Conservation (phyloP, 495 filamentous ascomycete species). For the Parathielavia hyrcaniae region DNA sequence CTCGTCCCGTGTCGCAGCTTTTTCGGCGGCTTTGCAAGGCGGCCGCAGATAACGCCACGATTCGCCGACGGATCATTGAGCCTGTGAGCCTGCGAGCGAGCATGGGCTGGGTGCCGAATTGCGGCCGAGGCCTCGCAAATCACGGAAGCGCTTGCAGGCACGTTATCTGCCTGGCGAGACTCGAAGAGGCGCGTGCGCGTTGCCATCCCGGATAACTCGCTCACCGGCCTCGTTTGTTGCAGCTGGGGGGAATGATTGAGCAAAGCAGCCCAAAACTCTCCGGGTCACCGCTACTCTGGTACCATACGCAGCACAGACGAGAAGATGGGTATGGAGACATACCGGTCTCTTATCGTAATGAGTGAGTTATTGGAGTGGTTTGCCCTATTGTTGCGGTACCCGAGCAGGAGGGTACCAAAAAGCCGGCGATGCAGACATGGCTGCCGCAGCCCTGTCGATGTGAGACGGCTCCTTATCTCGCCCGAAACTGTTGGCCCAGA, state of each 20-base stretch:
- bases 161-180: conserved; percentile 9
- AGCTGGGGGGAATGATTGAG: neutral
- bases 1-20: conserved; percentile 9
- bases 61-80: conserved; percentile 2
- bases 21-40: neutral
- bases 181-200: conserved; percentile 5
- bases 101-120: conserved; percentile 4
- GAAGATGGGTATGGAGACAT: too few species aligned
- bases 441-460: neutral
- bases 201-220: neutral
- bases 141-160: conserved; percentile 8
- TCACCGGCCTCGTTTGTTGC: conserved; percentile 9
- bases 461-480: neutral
- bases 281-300: conserved; percentile 20
- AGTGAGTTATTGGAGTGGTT: conserved; percentile 3
- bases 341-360: conserved; percentile 21
- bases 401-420: conserved; percentile 3
- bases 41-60: neutral
- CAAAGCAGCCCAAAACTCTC: conserved; percentile 1
- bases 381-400: conserved; percentile 12
- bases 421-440: neutral
- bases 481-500: neutral
- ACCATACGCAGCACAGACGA: neutral
- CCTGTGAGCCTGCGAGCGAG: too few species aligned
- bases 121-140: conserved; percentile 15